Evolutionary conservation across 495 filamentous ascomycete species (phyloP).

Genomic region (Xylaria intraflava): DNA sequence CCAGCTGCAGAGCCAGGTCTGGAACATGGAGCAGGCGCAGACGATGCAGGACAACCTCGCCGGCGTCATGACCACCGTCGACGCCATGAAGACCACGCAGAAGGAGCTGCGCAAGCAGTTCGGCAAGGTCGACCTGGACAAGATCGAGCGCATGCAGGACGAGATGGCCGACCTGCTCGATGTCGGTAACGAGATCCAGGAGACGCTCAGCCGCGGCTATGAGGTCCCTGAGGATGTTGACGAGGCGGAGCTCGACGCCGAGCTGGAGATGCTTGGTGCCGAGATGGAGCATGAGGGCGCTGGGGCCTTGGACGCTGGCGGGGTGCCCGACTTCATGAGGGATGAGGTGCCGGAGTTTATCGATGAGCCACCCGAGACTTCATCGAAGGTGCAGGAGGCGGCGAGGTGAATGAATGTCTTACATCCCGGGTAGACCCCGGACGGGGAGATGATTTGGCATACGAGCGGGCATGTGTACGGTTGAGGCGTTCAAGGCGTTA

Average conservation of each 20-base stretch:
- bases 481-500: constrained; percentile 9
- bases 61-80: constrained; percentile 97
- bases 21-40: constrained; percentile 99
- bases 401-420: constrained; percentile 43
- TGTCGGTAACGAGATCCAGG: constrained; percentile 96
- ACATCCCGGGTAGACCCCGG: background rate
- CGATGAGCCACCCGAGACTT: constrained; percentile 64
- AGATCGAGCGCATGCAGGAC: constrained; percentile 96
- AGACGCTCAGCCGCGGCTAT: constrained; percentile 87
- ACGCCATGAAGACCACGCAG: constrained; percentile 94
- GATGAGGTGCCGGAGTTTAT: constrained; percentile 89
- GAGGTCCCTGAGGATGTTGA: constrained; percentile 97
- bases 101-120: constrained; percentile 93
- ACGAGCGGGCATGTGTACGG: background rate
- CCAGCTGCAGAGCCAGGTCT: constrained; percentile 88
- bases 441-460: constrained; percentile 15
- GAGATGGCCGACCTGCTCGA: constrained; percentile 99
- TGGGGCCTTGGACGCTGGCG: constrained; percentile 47
- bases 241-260: constrained; percentile 94
- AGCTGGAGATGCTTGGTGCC: constrained; percentile 88
- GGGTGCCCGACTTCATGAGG: constrained; percentile 78
- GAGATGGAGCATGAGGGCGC: constrained; percentile 71
- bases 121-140: constrained; percentile 92
- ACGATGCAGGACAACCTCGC: constrained; percentile 99
- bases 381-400: constrained; percentile 71